A percentile compares a stretch with the other conserved stretches of the same genome.
These are phyloP conservation scores for Arctium lappa DNA, from an alignment of 129 eudicot genomes.

Conservation along the genomic window DNA sequence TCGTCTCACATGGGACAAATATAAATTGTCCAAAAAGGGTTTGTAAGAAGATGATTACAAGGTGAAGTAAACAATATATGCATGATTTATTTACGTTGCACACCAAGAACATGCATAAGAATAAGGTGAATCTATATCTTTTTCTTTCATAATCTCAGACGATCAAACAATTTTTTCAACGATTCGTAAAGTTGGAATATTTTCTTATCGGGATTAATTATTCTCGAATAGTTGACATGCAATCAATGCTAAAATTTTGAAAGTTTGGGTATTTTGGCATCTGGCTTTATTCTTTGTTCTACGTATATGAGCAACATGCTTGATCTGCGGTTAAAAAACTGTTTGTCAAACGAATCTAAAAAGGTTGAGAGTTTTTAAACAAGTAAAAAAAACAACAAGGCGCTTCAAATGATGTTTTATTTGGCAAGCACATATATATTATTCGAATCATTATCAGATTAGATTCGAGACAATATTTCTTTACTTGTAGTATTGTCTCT, in stretches of 20 bases:
- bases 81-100: background rate
- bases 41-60: background rate
- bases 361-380: background rate
- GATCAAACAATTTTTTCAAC: background rate
- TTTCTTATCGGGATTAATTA: slow-evolving; percentile 9
- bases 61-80: background rate
- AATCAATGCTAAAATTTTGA: background rate
- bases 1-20: background rate
- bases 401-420: background rate
- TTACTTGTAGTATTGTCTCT: background rate
- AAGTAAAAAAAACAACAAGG: slow-evolving; percentile 5
- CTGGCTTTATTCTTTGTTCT: slow-evolving; percentile 11
- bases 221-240: slow-evolving; percentile 22
- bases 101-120: background rate
- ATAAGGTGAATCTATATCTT: too few species aligned
- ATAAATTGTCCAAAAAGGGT: background rate
- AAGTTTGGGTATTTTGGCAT: background rate
- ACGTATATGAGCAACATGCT: slow-evolving; percentile 14
- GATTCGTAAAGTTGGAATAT: slow-evolving; percentile 5
- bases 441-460: background rate
- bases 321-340: slow-evolving; percentile 8
- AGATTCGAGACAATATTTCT: background rate
- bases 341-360: background rate
- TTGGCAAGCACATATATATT: slow-evolving; percentile 10
- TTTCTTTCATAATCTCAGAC: background rate